Conservation (phyloP, 768 basidiomycete genomes). For the Hirschioporus abietinus region DNA sequence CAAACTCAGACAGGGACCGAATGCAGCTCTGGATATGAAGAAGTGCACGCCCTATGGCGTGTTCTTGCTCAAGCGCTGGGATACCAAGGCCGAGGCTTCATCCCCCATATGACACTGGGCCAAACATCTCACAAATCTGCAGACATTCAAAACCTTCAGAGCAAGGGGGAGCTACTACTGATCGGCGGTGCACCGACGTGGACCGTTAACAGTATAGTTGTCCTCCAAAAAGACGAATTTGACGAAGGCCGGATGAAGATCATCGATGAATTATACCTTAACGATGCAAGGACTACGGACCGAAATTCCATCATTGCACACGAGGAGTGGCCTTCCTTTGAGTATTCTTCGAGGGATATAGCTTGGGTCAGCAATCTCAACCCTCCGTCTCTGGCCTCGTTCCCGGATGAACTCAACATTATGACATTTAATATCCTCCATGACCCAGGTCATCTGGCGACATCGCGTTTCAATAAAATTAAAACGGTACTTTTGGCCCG, state of each 20-base stretch:
- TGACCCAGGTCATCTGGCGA: constrained; percentile 12
- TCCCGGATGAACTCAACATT: constrained; percentile 8
- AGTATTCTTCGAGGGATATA: constrained; percentile 4
- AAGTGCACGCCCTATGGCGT: constrained; percentile 16
- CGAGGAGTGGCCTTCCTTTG: constrained; percentile 9
- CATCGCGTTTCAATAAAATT: constrained; percentile 8
- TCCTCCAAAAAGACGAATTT: constrained; percentile 17
- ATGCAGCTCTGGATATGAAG: not conserved
- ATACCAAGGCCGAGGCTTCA: constrained; percentile 16
- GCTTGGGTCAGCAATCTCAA: constrained; percentile 6
- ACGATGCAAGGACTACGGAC: not conserved
- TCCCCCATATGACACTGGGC: constrained; percentile 19
- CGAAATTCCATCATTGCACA: constrained; percentile 5
- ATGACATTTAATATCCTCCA: constrained; percentile 20
- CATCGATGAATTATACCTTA: constrained; percentile 13
- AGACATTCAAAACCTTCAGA: constrained; percentile 10
- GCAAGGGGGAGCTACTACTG: constrained; percentile 13
- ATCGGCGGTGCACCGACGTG: constrained; percentile 12
- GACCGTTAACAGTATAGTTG: constrained; percentile 13
- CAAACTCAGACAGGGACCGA: constrained; percentile 5
- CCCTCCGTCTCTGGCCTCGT: not conserved
- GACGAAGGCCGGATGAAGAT: constrained; percentile 19
- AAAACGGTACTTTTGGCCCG: constrained; percentile 11
- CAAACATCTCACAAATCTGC: constrained; percentile 12
- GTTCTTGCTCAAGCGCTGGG: constrained; percentile 13